Evolutionary conservation across 1,284 basidiomycete species (phyloP).

Genomic region (Moniliella sp.): DNA sequence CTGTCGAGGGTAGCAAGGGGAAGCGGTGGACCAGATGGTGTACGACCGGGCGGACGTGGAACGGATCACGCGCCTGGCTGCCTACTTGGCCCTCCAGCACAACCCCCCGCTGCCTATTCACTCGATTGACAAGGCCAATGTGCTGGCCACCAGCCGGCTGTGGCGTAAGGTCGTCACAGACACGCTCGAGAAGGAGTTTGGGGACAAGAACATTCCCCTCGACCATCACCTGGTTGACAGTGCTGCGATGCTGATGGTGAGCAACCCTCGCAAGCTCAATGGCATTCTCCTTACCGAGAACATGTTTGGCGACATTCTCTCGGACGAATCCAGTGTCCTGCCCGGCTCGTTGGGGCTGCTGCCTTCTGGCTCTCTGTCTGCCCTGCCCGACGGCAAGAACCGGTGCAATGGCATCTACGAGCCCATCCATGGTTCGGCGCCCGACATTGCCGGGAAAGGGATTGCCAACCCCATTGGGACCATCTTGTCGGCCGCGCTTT

Average conservation of each 20-base stretch:
- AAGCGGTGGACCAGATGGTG: slow-evolving; percentile 44
- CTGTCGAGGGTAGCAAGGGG: slow-evolving; percentile 18
- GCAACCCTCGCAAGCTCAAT: slow-evolving; percentile 77
- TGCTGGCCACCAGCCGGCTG: slow-evolving; percentile 74
- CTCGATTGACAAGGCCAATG: slow-evolving; percentile 96
- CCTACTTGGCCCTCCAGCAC: slow-evolving; percentile 58
- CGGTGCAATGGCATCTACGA: slow-evolving; percentile 69
- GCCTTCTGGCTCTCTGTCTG: slow-evolving; percentile 81
- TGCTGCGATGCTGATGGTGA: slow-evolving; percentile 84
- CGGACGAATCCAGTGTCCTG: slow-evolving; percentile 87
- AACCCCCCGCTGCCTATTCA: slow-evolving; percentile 72
- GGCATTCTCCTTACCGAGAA: slow-evolving; percentile 44
- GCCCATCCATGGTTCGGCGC: slow-evolving; percentile 52
- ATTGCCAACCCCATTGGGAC: slow-evolving; percentile 94
- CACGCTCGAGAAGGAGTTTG: slow-evolving; percentile 26
- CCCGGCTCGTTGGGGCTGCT: slow-evolving; percentile 87
- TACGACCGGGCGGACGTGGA: slow-evolving; percentile 80
- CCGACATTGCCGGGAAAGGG: slow-evolving; percentile 80
- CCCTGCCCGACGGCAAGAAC: slow-evolving; percentile 54
- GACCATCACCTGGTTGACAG: slow-evolving; percentile 70
- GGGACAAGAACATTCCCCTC: slow-evolving; percentile 13
- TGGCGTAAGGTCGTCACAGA: slow-evolving; percentile 51
- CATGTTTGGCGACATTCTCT: slow-evolving; percentile 46
- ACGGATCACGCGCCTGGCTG: slow-evolving; percentile 83
- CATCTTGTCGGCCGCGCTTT: slow-evolving; percentile 83